These are phyloP conservation scores for Phycomyces blakesleeanus DNA, from an alignment of 192 early-diverging fungal genomes.

Conservation along the genomic window DNA sequence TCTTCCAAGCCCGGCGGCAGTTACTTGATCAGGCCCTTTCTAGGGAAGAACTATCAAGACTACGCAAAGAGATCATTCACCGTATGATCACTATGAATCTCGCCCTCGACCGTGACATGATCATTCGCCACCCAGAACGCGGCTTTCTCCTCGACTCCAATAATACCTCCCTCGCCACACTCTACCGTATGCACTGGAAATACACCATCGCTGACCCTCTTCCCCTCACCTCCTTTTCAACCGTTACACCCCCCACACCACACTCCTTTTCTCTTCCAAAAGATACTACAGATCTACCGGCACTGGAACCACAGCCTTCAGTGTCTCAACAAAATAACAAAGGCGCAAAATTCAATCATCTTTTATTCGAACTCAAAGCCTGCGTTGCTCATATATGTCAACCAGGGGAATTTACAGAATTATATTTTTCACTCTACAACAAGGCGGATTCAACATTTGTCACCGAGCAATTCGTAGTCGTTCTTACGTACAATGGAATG, in stretches of 20 bases:
- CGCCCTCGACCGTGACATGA: slow-evolving; percentile 48
- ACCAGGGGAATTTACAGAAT: slow-evolving; percentile 57
- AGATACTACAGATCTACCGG: not conserved
- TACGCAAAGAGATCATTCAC: slow-evolving; percentile 51
- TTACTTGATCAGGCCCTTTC: slow-evolving; percentile 57
- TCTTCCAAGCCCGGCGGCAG: slow-evolving; percentile 59
- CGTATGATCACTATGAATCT: slow-evolving; percentile 54
- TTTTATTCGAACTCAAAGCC: slow-evolving; percentile 56
- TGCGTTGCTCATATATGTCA: slow-evolving; percentile 56
- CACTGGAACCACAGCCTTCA: not conserved
- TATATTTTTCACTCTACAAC: slow-evolving; percentile 59
- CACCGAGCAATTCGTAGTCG: slow-evolving; percentile 58
- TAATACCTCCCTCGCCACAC: slow-evolving; percentile 51
- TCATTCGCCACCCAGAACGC: slow-evolving; percentile 58
- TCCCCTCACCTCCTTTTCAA: not conserved
- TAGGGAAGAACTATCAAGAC: slow-evolving; percentile 50
- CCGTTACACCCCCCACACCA: not conserved
- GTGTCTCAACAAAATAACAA: not conserved
- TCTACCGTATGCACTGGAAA: slow-evolving; percentile 55
- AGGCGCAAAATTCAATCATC: slow-evolving; percentile 41
- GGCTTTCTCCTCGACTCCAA: slow-evolving; percentile 52
- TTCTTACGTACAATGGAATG: slow-evolving; percentile 52
- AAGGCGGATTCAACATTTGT: slow-evolving; percentile 40
- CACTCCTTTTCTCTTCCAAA: not conserved
- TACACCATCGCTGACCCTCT: slow-evolving; percentile 18